phyloP scores from a whole-genome alignment of 139 green algal genomes.

The Chlorella ohadii region DNA sequence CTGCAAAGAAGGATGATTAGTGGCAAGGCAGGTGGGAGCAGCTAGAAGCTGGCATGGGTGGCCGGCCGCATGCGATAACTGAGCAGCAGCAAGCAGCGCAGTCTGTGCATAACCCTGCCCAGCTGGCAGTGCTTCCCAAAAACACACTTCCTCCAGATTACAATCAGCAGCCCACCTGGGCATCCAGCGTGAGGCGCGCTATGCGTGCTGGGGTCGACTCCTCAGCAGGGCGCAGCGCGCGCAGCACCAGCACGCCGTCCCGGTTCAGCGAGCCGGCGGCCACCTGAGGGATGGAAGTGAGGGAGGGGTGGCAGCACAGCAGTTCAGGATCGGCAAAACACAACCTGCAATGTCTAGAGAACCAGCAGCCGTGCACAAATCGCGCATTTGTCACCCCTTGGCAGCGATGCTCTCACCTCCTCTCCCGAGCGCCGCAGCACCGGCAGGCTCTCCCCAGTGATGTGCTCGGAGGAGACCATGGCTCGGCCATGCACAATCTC shows the following conservation, averaged over 20 bases:
- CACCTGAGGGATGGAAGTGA: not conserved
- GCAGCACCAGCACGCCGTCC: slow-evolving; percentile 82
- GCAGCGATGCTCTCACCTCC: not conserved
- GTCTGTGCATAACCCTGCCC: no score
- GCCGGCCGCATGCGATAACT: no score
- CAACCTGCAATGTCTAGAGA: no score
- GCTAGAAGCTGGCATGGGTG: no score
- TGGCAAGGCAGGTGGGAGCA: not conserved
- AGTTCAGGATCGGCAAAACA: no score
- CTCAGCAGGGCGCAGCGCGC: slow-evolving; percentile 45
- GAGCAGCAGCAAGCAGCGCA: no score
- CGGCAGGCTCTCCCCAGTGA: slow-evolving; percentile 63
- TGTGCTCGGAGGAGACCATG: slow-evolving; percentile 76
- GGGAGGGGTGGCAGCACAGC: no score
- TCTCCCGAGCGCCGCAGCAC: slow-evolving; percentile 24
- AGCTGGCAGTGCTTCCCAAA: no score
- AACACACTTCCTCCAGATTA: no score
- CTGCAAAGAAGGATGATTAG: slow-evolving; percentile 29
- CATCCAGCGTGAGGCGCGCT: slow-evolving; percentile 72
- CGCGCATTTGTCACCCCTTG: no score
- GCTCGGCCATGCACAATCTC: slow-evolving; percentile 72
- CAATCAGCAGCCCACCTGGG: slow-evolving; percentile 57
- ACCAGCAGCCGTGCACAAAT: no score
- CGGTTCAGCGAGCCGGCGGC: slow-evolving; percentile 40
- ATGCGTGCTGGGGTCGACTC: slow-evolving; percentile 88